Percentiles rank a stretch among this genome's conserved stretches.
phyloP scores from a whole-genome alignment of 208 protist genomes.

The Leishmania tarentolae region DNA sequence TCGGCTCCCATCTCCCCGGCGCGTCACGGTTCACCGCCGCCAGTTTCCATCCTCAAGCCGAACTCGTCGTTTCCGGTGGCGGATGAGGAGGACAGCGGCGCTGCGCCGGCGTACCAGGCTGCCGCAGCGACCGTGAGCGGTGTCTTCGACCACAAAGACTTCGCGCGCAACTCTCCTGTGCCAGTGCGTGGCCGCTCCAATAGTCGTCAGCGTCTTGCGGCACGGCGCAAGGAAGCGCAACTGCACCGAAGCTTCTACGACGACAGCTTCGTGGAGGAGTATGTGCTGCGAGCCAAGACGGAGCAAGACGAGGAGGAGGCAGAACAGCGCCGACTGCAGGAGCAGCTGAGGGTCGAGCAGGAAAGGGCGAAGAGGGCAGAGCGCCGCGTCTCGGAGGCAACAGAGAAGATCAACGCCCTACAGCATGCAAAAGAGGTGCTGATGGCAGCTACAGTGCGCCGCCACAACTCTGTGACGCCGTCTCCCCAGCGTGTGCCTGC shows the following conservation, averaged over 20 bases:
- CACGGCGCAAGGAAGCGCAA: constrained; percentile 73
- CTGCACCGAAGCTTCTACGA: constrained; percentile 89
- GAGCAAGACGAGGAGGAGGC: constrained; percentile 46
- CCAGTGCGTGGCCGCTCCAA: constrained; percentile 60
- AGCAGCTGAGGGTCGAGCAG: constrained; percentile 25
- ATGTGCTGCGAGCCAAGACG: constrained; percentile 56
- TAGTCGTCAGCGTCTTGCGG: constrained; percentile 80
- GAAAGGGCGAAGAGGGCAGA: constrained; percentile 49
- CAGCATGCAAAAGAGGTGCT: constrained; percentile 82
- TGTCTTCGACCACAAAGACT: constrained; percentile 4
- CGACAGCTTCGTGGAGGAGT: constrained; percentile 90
- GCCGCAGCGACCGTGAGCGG: constrained; percentile 17
- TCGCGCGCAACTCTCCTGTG: constrained; percentile 27
- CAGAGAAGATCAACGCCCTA: constrained; percentile 60
- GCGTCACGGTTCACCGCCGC: constrained; percentile 44
- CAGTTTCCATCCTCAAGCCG: constrained; percentile 56
- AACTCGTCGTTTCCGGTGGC: constrained; percentile 30
- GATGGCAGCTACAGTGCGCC: constrained; percentile 50
- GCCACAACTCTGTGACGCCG: constrained; percentile 48
- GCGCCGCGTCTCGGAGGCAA: constrained; percentile 41
- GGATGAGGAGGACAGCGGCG: constrained; percentile 26
- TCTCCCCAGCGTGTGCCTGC: constrained; percentile 30
- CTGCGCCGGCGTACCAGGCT: constrained; percentile 12
- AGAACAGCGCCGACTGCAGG: constrained; percentile 25
- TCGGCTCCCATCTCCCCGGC: constrained; percentile 49